A percentile compares a stretch with the other conserved stretches of the same genome.
Evolutionary conservation across 345 rosid species (phyloP).

Genomic region (Zanthoxylum bungeanum): DNA sequence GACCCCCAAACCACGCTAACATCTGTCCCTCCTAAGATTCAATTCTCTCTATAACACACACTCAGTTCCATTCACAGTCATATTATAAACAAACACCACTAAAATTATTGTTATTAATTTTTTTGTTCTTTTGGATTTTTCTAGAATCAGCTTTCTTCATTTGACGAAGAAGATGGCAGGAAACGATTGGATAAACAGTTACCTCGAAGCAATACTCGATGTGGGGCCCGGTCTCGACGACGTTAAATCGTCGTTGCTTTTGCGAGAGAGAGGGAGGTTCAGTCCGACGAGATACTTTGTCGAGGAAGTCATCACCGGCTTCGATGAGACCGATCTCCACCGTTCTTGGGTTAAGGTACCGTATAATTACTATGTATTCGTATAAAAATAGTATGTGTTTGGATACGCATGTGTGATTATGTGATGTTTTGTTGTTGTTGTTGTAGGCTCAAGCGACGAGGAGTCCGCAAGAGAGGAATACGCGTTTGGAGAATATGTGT

Average conservation of each 20-base stretch:
- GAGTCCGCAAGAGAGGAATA: constrained; percentile 98
- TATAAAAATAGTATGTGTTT: not conserved
- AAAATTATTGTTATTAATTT: too few relatives aligned
- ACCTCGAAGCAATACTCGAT: constrained; percentile 96
- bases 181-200: constrained; percentile 98
- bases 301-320: constrained; percentile 93
- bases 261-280: constrained; percentile 89
- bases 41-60: not conserved
- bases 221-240: constrained; percentile 90
- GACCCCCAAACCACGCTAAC: constrained; percentile 1
- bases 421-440: not conserved
- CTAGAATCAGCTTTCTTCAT: not conserved
- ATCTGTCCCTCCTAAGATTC: not conserved
- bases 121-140: too few relatives aligned
- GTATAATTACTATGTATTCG: not conserved
- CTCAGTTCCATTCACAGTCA: not conserved
- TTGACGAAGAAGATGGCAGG: constrained; percentile 69
- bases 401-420: not conserved
- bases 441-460: constrained; percentile 90
- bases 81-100: not conserved
- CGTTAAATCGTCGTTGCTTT: constrained; percentile 73
- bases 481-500: constrained; percentile 97
- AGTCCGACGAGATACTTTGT: constrained; percentile 98
- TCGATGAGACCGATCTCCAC: constrained; percentile 97
- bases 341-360: constrained; percentile 78